Conservation (phyloP, 768 basidiomycete genomes). For the Lactarius akahatsu region DNA sequence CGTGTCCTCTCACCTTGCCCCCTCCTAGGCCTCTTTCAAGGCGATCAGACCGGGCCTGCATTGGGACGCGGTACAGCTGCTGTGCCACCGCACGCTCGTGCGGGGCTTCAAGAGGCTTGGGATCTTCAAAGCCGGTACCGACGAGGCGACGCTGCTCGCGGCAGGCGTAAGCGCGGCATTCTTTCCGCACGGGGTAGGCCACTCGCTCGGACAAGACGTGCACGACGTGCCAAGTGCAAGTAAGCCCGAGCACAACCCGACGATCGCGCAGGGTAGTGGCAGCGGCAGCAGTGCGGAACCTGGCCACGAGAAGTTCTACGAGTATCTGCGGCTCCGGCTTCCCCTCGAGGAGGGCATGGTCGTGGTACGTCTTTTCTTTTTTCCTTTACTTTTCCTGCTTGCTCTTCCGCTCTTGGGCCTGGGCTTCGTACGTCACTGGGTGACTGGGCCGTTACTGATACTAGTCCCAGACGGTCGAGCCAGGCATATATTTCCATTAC, state of each 20-base stretch:
- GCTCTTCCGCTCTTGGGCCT: not conserved
- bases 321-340: constrained; percentile 74
- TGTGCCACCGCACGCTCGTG: constrained; percentile 81
- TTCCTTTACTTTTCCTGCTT: not conserved
- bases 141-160: constrained; percentile 67
- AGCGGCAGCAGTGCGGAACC: constrained; percentile 21
- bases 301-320: constrained; percentile 66
- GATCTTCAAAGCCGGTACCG: constrained; percentile 72
- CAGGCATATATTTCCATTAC: constrained; percentile 84
- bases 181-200: constrained; percentile 93
- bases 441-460: constrained; percentile 5
- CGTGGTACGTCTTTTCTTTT: constrained; percentile 53
- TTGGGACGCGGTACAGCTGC: constrained; percentile 86
- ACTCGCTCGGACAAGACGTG: constrained; percentile 91
- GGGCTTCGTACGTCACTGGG: not conserved
- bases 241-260: constrained; percentile 61
- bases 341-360: constrained; percentile 80
- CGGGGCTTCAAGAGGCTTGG: constrained; percentile 80
- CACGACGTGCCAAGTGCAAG: constrained; percentile 88
- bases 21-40: constrained; percentile 60
- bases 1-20: not conserved
- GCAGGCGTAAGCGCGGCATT: constrained; percentile 81
- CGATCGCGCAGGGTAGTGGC: constrained; percentile 37
- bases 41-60: constrained; percentile 74
- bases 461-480: constrained; percentile 76